A percentile compares a stretch with the other conserved stretches of the same genome.
Conservation (phyloP, 2,329 filamentous ascomycete species). For the Colletotrichum sp. region DNA sequence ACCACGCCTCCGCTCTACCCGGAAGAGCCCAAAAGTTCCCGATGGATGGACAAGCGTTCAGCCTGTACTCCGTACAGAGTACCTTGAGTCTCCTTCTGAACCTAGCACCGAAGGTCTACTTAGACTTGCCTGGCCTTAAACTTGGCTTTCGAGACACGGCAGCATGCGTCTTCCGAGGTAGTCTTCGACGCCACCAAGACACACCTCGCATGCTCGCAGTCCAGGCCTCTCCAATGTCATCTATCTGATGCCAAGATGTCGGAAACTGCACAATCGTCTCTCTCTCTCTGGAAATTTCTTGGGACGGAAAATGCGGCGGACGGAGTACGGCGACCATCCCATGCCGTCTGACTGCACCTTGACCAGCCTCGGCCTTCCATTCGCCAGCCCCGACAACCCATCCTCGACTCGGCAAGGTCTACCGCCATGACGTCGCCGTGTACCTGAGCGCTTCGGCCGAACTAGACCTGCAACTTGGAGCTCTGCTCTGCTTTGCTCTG, state of each 20-base stretch:
- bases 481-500: neutral
- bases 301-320: neutral
- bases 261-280: neutral
- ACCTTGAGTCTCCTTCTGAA: neutral
- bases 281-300: neutral
- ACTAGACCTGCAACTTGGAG: neutral
- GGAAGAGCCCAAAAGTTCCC: neutral
- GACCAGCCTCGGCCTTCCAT: neutral
- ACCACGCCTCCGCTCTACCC: neutral
- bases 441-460: constrained; percentile 10
- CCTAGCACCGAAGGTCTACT: neutral
- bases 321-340: neutral
- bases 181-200: neutral
- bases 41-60: neutral
- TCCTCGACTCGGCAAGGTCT: neutral
- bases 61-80: neutral
- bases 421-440: constrained; percentile 9
- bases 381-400: neutral
- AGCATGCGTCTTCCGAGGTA: neutral
- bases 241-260: neutral
- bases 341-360: neutral
- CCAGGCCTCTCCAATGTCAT: neutral
- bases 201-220: neutral
- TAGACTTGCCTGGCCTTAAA: neutral
- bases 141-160: constrained; percentile 4